Percentiles rank a stretch among this genome's conserved stretches.
phyloP scores from a whole-genome alignment of 1,284 basidiomycete species.

The Wolfiporia cocos region DNA sequence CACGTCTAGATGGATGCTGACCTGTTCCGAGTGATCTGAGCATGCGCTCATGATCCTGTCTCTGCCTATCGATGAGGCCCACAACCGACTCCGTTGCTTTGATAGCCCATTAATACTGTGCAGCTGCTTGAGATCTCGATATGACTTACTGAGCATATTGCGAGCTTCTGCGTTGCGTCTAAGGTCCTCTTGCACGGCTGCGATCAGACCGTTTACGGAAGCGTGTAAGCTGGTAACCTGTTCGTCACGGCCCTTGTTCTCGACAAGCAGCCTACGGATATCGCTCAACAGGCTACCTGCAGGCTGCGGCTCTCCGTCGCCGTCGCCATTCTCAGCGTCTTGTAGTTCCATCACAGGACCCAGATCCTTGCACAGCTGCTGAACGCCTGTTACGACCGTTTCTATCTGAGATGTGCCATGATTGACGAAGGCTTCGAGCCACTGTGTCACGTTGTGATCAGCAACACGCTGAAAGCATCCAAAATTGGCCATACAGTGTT shows the following conservation, averaged over 20 bases:
- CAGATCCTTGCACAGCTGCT: constrained; percentile 52
- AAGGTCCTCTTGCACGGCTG: constrained; percentile 33
- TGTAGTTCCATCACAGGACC: constrained; percentile 25
- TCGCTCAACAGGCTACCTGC: constrained; percentile 29
- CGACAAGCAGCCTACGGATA: constrained; percentile 36
- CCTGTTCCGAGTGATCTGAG: constrained; percentile 60
- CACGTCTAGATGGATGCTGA: constrained; percentile 22
- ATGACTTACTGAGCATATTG: constrained; percentile 26
- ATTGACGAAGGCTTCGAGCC: constrained; percentile 78
- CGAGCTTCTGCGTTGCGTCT: constrained; percentile 30
- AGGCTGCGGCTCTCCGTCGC: constrained; percentile 5
- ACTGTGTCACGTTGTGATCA: constrained; percentile 41
- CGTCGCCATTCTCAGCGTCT: constrained; percentile 6
- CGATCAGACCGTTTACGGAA: constrained; percentile 42
- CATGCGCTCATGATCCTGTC: constrained; percentile 63
- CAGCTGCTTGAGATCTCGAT: neutral
- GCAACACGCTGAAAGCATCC: neutral
- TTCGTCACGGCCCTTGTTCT: constrained; percentile 36
- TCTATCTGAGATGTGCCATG: constrained; percentile 69
- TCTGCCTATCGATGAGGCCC: constrained; percentile 58
- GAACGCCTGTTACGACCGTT: constrained; percentile 50
- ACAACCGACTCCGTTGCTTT: constrained; percentile 53
- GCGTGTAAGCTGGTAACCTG: constrained; percentile 35
- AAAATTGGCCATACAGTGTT: constrained; percentile 42
- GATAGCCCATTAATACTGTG: constrained; percentile 7